Evolutionary conservation across 768 basidiomycete species (phyloP), one percentile per base, ranked within the genome.

Genomic region (Artomyces pyxidatus): DNA sequence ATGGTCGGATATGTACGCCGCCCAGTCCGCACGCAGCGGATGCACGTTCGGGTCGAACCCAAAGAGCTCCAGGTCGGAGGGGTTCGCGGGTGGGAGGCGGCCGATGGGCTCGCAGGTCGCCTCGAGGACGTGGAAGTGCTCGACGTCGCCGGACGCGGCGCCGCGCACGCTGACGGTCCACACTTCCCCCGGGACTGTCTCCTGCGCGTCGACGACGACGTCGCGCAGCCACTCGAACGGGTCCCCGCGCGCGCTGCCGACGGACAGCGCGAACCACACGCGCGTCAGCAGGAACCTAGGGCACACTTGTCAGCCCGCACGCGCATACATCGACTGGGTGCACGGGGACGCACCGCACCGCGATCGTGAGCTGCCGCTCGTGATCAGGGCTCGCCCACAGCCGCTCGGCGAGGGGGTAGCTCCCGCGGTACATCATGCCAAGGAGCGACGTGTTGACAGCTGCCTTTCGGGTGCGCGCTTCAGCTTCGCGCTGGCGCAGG

Each of bases 41-140:
- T 29, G 35, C 7, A 23, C 23, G 27, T 21, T 2, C 22, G 39
- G 37, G 4, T 37, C 22, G 14, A 25, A 9, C 5, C n/a, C n/a
- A n/a, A n/a, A n/a, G n/a, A n/a, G n/a, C n/a, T n/a, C 17, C 21
- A 19, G 44, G 41, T 9, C 27, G 46, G 22, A 25, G 26, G 27
- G 39, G 54, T 11, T n/a, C 44, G 12, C 35, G 42, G 32, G 21
- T 43, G 41, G 57, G 6, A 63, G 54, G 27, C 62, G 66, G 0
- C 84, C 85, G 47, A 87, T 72, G 27, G 83, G 80, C 58, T 89
- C 87, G 58, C 86, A 86, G 0, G 87, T 89, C 19, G 74, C 60
- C 51, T 85, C 84, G 1, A 90, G 64, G 23, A 86, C 78, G 58
- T 80, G 79, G 54, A 77, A 72, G 58, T 61, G 49, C 73, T 66